These are phyloP conservation scores for Pyricularia grisea DNA, from an alignment of 2,329 filamentous ascomycete species.

Conservation along the genomic window DNA sequence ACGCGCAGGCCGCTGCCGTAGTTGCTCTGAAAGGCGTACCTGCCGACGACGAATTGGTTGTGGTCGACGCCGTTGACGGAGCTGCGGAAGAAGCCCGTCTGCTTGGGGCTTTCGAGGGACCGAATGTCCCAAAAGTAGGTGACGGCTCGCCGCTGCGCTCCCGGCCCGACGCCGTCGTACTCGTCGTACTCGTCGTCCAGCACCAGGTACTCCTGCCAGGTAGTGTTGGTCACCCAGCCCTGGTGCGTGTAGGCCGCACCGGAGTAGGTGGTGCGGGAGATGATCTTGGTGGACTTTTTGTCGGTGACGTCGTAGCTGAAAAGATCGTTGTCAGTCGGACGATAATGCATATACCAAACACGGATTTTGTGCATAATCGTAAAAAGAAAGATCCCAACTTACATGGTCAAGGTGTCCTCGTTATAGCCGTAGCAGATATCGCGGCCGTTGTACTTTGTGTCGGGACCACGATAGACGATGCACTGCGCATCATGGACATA, in stretches of 20 bases:
- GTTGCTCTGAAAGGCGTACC: conserved; percentile 34
- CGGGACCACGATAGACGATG: conserved; percentile 41
- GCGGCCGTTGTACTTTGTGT: conserved; percentile 32
- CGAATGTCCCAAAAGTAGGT: conserved; percentile 40
- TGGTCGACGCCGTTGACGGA: conserved; percentile 27
- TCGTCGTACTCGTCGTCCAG: conserved; percentile 45
- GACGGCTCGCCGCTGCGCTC: conserved; percentile 25
- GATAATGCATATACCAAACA: not conserved
- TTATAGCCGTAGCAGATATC: conserved; percentile 51
- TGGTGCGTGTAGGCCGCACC: conserved; percentile 48
- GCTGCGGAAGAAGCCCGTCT: conserved; percentile 29
- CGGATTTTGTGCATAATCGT: not conserved
- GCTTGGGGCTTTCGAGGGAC: conserved; percentile 28
- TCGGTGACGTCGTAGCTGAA: conserved; percentile 36
- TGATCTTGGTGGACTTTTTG: conserved; percentile 33
- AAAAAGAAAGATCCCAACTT: not conserved
- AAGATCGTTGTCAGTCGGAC: not conserved
- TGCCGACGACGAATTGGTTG: conserved; percentile 33
- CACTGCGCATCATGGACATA: conserved; percentile 56
- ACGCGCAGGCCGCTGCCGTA: conserved; percentile 32
- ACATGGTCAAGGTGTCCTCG: conserved; percentile 38
- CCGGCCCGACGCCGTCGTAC: conserved; percentile 20
- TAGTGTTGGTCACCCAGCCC: conserved; percentile 37
- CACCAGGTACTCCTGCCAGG: conserved; percentile 33
- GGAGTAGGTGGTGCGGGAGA: conserved; percentile 44